phyloP scores from a whole-genome alignment of 2,329 filamentous ascomycete species.

The Orbilia oligospora region DNA sequence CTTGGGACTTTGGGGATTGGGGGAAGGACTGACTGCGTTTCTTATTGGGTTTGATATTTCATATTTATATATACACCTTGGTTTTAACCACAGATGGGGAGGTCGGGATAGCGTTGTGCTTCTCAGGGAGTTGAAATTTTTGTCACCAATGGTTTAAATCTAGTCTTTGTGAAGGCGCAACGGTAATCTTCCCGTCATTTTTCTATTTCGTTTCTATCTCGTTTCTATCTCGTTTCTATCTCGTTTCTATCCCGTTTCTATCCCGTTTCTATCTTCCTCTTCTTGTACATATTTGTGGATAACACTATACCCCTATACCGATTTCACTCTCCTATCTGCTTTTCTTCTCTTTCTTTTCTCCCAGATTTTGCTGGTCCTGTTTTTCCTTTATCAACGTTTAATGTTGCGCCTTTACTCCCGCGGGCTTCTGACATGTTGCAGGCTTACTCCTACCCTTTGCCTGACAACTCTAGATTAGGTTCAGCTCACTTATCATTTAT shows the following conservation, averaged over 20 bases:
- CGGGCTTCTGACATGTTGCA: conserved; percentile 29
- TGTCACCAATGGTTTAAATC: conserved; percentile 43
- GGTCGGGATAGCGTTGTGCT: conserved; percentile 59
- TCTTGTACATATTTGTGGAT: conserved; percentile 59
- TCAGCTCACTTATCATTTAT: conserved; percentile 25
- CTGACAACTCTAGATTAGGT: not conserved
- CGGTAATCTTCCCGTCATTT: conserved; percentile 56
- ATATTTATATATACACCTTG: conserved; percentile 25
- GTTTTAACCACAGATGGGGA: conserved; percentile 28
- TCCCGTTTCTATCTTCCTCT: conserved; percentile 31
- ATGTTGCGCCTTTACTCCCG: conserved; percentile 11
- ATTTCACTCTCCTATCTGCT: conserved; percentile 60
- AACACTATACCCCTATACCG: conserved; percentile 56
- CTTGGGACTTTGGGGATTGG: conserved; percentile 12
- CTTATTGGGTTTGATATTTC: conserved; percentile 44
- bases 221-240: conserved; percentile 31
- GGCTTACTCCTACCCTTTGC: conserved; percentile 19
- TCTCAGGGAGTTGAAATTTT: conserved; percentile 59
- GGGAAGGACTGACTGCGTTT: conserved; percentile 36
- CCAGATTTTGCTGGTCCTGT: conserved; percentile 16
- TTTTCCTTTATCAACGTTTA: conserved; percentile 15
- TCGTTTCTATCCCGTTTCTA: no score
- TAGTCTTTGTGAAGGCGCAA: conserved; percentile 60
- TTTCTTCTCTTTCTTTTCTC: conserved; percentile 40
- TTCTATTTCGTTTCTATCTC: conserved; percentile 36